Evolutionary conservation across 2,329 filamentous ascomycete genomes (phyloP).

Genomic region (Cytospora piceicola): DNA sequence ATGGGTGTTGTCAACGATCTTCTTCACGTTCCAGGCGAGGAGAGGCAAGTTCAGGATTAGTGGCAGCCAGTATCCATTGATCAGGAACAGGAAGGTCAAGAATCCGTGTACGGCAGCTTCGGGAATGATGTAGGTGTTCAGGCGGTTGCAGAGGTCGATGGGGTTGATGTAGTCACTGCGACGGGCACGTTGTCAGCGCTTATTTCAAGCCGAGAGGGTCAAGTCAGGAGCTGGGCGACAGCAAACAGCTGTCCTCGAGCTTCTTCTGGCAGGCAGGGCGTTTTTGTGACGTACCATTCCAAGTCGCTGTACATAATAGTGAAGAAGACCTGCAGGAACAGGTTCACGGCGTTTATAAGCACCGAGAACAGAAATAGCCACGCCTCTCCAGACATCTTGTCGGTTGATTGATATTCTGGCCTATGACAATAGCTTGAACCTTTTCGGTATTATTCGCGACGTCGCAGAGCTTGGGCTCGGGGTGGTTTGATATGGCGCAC

Average conservation of each 20-base stretch:
- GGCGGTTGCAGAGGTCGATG: conserved; percentile 99
- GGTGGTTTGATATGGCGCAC: conserved; percentile 1
- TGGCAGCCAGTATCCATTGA: conserved; percentile 98
- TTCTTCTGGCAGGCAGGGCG: neutral
- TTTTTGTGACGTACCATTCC: conserved; percentile 72
- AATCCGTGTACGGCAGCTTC: conserved; percentile 98
- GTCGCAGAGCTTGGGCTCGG: conserved; percentile 16
- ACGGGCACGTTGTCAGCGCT: conserved; percentile 13
- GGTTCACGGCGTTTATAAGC: conserved; percentile 99
- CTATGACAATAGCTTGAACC: conserved; percentile 1
- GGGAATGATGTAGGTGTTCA: conserved; percentile 99
- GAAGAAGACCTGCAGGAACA: conserved; percentile 99
- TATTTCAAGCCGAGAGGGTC: conserved; percentile 2
- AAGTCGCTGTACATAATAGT: conserved; percentile 99
- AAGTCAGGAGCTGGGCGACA: neutral
- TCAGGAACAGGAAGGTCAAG: conserved; percentile 91
- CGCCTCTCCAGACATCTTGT: conserved; percentile 89
- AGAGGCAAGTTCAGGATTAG: conserved; percentile 91
- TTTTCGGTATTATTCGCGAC: conserved; percentile 14
- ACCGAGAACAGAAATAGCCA: conserved; percentile 98
- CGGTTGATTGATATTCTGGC: conserved; percentile 29
- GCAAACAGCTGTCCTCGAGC: neutral
- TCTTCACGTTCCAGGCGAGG: conserved; percentile 93
- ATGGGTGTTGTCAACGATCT: conserved; percentile 97
- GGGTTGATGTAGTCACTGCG: conserved; percentile 98